Evolutionary conservation across 2,329 filamentous ascomycete genomes (phyloP), one percentile per base, ranked within the genome.

Genomic region (Clonostachys sp.): DNA sequence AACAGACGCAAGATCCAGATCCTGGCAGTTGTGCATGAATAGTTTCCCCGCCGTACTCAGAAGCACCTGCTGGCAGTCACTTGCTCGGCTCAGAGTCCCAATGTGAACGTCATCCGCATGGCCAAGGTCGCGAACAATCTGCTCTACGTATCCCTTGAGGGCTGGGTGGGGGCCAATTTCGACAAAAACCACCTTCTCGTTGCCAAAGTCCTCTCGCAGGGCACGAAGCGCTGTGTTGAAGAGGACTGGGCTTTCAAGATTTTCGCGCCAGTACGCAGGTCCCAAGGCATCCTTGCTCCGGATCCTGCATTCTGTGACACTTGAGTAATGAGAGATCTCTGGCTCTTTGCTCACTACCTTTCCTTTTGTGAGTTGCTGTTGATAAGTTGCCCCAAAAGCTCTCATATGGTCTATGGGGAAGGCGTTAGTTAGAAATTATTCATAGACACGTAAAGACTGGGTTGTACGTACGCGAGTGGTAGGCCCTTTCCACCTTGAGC

Each of bases 401-500:
- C 35, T 13, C 35, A 38, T 38, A 5, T 38, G 35, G 5, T 38
- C 35, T 38, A 20, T 20, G 18, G 18, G 18, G 35, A 38, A n/a
- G 12, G 6, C 12, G 16, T 38, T 13, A 5, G 18, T 20, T 18
- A 20, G 40, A n/a, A 4, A 4, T 18, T 5, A n/a, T 42, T 14
- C 12, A 42, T 14, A 14, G 18, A 18, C 12, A 5, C 3, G 40
- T 14, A 14, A 12, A 16, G 4, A 6, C 4, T 12, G 42, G 8
- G 24, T 34, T n/a, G 8, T 34, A 16, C 64, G 24, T 61, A 55
- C 41, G 16, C 1, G 71, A 73, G 55, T 73, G 70, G 45, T 72
- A 74, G 0, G 69, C 69, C 48, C 60, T 66, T n/a, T 69, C 60
- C 1, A 71, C 64, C 40, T 65, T 63, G 4, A 73, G 52, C 7